Evolutionary conservation across 208 protist species (phyloP).

Genomic region (Zelonia costaricensis): DNA sequence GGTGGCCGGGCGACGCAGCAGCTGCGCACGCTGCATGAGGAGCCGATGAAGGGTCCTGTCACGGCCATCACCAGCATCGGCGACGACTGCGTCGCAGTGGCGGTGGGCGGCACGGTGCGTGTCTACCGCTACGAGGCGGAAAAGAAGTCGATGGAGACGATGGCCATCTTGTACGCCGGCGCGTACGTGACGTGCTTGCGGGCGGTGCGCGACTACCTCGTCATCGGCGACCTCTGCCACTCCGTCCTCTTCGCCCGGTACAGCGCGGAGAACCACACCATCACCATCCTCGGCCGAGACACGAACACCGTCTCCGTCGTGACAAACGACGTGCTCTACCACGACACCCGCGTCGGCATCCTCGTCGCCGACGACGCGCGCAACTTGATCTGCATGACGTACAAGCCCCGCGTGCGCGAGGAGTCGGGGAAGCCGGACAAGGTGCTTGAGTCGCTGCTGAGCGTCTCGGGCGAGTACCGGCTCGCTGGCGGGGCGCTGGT

Average conservation of each 20-base stretch:
- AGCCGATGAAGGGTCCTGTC: constrained; percentile 77
- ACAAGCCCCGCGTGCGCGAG: constrained; percentile 67
- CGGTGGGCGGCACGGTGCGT: constrained; percentile 84
- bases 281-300: constrained; percentile 77
- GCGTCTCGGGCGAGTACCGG: constrained; percentile 80
- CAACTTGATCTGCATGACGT: constrained; percentile 74
- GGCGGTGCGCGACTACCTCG: constrained; percentile 72
- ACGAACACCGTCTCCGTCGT: constrained; percentile 62
- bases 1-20: constrained; percentile 20
- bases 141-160: constrained; percentile 55
- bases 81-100: constrained; percentile 64
- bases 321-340: constrained; percentile 72
- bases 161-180: constrained; percentile 83
- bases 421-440: constrained; percentile 20
- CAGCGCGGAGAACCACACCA: constrained; percentile 73
- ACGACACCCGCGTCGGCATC: constrained; percentile 69
- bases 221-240: constrained; percentile 78
- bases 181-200: constrained; percentile 78
- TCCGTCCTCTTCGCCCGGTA: constrained; percentile 76
- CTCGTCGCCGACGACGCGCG: constrained; percentile 70
- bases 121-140: constrained; percentile 72
- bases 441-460: constrained; percentile 68
- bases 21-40: constrained; percentile 65
- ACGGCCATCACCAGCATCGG: constrained; percentile 60
- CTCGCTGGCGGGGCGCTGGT: constrained; percentile 60